A percentile compares a stretch with the other conserved stretches of the same genome.
phyloP scores from a whole-genome alignment of 495 filamentous ascomycete species.

The Aspergillus sclerotiicarbonarius region DNA sequence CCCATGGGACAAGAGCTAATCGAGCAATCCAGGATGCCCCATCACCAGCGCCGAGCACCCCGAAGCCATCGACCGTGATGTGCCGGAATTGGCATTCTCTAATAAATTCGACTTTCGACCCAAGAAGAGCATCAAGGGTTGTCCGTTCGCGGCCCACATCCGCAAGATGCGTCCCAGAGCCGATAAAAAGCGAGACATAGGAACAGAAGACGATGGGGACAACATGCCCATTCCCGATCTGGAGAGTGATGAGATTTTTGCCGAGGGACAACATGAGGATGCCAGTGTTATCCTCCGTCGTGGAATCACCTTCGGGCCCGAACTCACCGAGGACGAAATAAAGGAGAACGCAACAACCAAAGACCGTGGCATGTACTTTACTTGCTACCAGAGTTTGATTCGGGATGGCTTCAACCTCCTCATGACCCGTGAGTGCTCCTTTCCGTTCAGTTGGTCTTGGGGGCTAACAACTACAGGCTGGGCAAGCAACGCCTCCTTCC shows the following conservation, averaged over 20 bases:
- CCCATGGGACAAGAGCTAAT: neutral
- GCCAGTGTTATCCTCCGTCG: slow-evolving; percentile 29
- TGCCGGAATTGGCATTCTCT: slow-evolving; percentile 5
- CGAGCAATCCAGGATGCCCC: slow-evolving; percentile 11
- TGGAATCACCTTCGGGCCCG: slow-evolving; percentile 29
- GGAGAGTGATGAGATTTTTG: neutral
- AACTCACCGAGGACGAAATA: slow-evolving; percentile 12
- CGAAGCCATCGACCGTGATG: neutral
- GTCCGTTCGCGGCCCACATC: slow-evolving; percentile 36
- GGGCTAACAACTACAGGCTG: slow-evolving; percentile 6
- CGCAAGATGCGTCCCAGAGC: slow-evolving; percentile 35
- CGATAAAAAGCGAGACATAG: slow-evolving; percentile 13
- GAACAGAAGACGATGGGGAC: slow-evolving; percentile 1
- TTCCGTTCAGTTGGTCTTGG: too few relatives aligned
- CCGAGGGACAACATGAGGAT: slow-evolving; percentile 1
- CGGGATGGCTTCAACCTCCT: slow-evolving; percentile 37
- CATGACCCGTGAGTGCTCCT: slow-evolving; percentile 25
- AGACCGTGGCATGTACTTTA: slow-evolving; percentile 41
- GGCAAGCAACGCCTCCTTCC: neutral
- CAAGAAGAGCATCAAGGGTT: slow-evolving; percentile 15
- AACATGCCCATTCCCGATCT: neutral
- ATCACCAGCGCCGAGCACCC: too few relatives aligned
- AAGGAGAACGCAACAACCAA: slow-evolving; percentile 10
- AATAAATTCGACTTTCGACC: slow-evolving; percentile 33
- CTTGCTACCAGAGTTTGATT: slow-evolving; percentile 41